A percentile compares a stretch with the other conserved stretches of the same genome.
These are phyloP conservation scores for Eleusine indica DNA, from an alignment of 176 grass and related monocot genomes.

Conservation along the genomic window DNA sequence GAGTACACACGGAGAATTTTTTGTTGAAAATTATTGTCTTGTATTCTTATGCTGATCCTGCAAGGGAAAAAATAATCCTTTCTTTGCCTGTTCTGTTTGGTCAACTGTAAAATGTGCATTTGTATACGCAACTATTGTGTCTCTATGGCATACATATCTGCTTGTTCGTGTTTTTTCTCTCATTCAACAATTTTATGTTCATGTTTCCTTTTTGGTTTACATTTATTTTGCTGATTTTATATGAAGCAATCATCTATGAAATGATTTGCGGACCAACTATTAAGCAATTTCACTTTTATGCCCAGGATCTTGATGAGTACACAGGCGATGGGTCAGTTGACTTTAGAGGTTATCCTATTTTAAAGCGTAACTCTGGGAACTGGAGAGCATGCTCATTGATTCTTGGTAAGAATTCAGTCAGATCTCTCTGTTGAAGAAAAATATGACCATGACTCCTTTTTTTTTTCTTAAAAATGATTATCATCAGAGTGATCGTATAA, in stretches of 20 bases:
- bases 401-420: conserved; percentile 58
- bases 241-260: background rate
- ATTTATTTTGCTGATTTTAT: background rate
- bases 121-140: too few species aligned
- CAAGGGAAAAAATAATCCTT: too few species aligned
- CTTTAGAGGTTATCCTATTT: conserved; percentile 67
- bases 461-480: conserved; percentile 1
- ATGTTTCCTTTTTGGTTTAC: conserved; percentile 1
- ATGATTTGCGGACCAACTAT: conserved; percentile 7
- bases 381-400: conserved; percentile 95
- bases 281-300: conserved; percentile 20
- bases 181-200: too few species aligned
- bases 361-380: conserved; percentile 78
- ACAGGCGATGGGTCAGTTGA: conserved; percentile 85
- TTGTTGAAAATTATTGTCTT: too few species aligned
- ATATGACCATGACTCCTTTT: background rate
- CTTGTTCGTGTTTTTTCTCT: too few species aligned
- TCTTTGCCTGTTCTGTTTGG: too few species aligned
- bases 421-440: background rate
- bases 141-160: too few species aligned
- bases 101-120: too few species aligned
- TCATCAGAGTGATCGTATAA: background rate
- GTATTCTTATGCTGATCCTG: too few species aligned
- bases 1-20: too few species aligned
- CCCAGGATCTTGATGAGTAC: conserved; percentile 52